Evolutionary conservation across 2,329 filamentous ascomycete species (phyloP), one percentile per base, ranked within the genome.

Genomic region (Colletotrichum viniferum): DNA sequence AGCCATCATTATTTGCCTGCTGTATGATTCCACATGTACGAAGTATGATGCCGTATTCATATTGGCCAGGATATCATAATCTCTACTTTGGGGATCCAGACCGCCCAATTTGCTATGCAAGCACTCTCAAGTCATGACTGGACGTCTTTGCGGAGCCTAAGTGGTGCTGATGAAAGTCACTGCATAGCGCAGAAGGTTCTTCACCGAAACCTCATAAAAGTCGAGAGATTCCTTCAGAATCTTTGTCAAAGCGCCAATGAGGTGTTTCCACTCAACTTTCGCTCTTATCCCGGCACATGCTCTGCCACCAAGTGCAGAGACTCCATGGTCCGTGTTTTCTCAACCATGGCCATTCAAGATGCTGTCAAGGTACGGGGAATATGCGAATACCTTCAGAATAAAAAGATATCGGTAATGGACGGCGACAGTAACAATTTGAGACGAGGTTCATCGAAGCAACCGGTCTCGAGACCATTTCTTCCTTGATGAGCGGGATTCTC

Each of bases 81-180:
- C 18, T n/a, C 18, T 18, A n/a, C 3, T 7, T 12, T 7, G 14
- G 36, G 18, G 0, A 38, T 38, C 16, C 3, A 38, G 16, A 16
- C 16, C 3, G 3, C 5, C 36, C 1, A 1, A 0, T 8, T 4
- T 10, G 38, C 3, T 4, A 0, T n/a, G 18, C 18, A 0, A 43
- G 38, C 38, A 10, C 3, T 2, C 9, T 43, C 7, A n/a, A 10
- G 0, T 4, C 38, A n/a, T 12, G 38, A 12, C 3, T 2, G 18
- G 16, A 7, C 1, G 3, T n/a, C 38, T 21, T 48, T 48, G 38
- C 38, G 43, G 0, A 21, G 43, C 3, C n/a, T 7, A 13, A 5
- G 10, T 21, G 43, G 7, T 21, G 43, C 43, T 48, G 43, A 10
- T 2, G 9, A 2, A 43, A 43, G 38, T 1, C 5, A 10, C 36